Evolutionary conservation across 257 asterid genomes (phyloP).

Genomic region (Misopates orontium): DNA sequence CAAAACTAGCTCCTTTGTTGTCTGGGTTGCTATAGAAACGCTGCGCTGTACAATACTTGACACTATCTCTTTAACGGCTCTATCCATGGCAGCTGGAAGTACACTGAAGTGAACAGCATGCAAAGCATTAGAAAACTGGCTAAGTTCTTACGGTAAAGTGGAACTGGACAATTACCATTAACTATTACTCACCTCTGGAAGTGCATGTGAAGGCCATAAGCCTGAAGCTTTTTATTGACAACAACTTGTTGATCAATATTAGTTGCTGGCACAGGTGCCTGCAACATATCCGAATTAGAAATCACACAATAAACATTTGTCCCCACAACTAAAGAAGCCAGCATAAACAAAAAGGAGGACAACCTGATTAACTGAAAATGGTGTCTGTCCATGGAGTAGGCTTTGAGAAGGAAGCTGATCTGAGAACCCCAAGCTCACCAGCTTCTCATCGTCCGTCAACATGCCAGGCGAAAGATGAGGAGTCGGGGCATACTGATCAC

Average conservation of each 20-base stretch:
- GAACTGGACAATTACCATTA: conserved; percentile 20
- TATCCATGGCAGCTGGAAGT: conserved; percentile 89
- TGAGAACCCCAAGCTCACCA: conserved; percentile 69
- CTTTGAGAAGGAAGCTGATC: conserved; percentile 83
- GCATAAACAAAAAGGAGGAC: conserved; percentile 16
- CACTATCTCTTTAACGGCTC: conserved; percentile 93
- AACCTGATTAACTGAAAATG: conserved; percentile 80
- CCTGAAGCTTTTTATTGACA: conserved; percentile 77
- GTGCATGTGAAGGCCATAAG: conserved; percentile 64
- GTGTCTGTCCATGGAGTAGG: conserved; percentile 67
- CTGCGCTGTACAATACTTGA: conserved; percentile 89
- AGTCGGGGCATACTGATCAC: conserved; percentile 62
- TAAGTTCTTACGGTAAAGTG: not conserved
- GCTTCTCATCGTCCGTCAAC: conserved; percentile 72
- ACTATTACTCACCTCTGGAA: conserved; percentile 77
- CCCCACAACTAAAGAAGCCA: conserved; percentile 13
- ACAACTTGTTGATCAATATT: conserved; percentile 89
- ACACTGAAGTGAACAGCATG: conserved; percentile 53
- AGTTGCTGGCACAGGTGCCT: conserved; percentile 75
- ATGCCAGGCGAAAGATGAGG: conserved; percentile 72
- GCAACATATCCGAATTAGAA: conserved; percentile 29
- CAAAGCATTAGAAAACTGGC: not conserved
- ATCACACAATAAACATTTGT: conserved; percentile 19
- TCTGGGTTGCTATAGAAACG: conserved; percentile 95
- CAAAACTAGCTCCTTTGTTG: conserved; percentile 92